Evolutionary conservation across 140 eudicot genomes (phyloP), one percentile per base, ranked within the genome.

Genomic region (Senecio squalidus): DNA sequence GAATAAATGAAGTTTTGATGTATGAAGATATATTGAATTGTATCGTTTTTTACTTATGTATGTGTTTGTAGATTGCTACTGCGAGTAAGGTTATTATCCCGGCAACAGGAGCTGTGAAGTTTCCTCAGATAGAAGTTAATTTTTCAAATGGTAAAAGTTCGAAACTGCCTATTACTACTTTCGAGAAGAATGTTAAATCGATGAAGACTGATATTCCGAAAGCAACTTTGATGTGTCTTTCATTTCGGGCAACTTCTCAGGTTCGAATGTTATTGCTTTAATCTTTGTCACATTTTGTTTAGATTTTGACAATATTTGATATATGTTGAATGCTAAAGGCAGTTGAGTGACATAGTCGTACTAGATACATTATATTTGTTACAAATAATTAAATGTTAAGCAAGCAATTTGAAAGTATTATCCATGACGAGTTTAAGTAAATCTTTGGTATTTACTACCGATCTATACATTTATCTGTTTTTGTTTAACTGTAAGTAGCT

Each of bases 211-310:
- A 63, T 73, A 41, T 55, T 16, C 84, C 96, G 0, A 81, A 84
- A 60, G 95, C 77, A 22, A 74, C 95, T 11, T 60, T 87, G 45
- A 40, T 92, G 72, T 84, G 98, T 69, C 84, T 92, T 28, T 79
- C 96, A 0, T 92, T 92, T 41, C 93, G 96, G 26, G 95, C 92
- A 52, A 77, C 81, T 66, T 87, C 98, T 29, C 98, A 79, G 96
- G 98, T 90, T 69, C 38, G 8, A 3, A 23, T 29, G 21, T 45
- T 13, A 31, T 38, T 53, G 9, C 0, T 25, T 23, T 28, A n/a
- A 55, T 21, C 45, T 61, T 47, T 43, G 38, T 30, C 16, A 5
- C 27, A 7, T 64, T 20, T 20, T 29, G 36, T 28, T 49, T 6
- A 28, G 23, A 47, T 55, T 8, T n/a, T 60, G 45, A 70, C 55